A percentile compares a stretch with the other conserved stretches of the same genome.
phyloP scores from a whole-genome alignment of 306 rosid genomes.

The Glycine tomentella region DNA sequence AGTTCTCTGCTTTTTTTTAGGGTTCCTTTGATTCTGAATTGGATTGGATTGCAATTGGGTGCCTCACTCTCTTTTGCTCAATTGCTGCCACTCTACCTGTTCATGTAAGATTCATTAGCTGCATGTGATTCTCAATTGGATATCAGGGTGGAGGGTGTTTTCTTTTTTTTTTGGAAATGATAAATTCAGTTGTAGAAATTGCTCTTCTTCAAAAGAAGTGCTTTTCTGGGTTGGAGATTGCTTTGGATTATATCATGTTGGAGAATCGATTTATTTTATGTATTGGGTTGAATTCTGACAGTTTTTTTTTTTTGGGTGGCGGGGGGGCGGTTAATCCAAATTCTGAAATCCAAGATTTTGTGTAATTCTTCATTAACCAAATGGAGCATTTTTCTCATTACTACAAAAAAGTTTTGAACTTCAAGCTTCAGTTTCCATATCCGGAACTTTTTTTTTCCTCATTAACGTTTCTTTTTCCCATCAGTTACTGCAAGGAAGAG shows the following conservation, averaged over 20 bases:
- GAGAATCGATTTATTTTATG: conserved; percentile 38
- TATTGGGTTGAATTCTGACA: conserved; percentile 6
- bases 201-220: conserved; percentile 14
- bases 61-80: conserved; percentile 39
- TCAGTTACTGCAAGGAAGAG: conserved; percentile 37
- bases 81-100: conserved; percentile 35
- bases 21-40: conserved; percentile 48
- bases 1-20: conserved; percentile 33
- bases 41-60: conserved; percentile 36
- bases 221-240: conserved; percentile 30
- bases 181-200: conserved; percentile 30
- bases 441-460: neutral
- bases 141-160: neutral
- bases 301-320: neutral
- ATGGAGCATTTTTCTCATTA: conserved; percentile 35
- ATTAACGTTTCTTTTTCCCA: conserved; percentile 22
- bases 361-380: conserved; percentile 26
- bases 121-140: conserved; percentile 27
- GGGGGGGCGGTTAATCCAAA: too few relatives aligned
- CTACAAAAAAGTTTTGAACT: conserved; percentile 16
- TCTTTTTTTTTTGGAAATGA: neutral
- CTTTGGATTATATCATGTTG: conserved; percentile 39
- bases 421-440: neutral
- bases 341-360: conserved; percentile 36
- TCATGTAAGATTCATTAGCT: conserved; percentile 50